A percentile compares a stretch with the other conserved stretches of the same genome.
Conservation (phyloP, 768 basidiomycete species). For the Auriscalpium microsporum region DNA sequence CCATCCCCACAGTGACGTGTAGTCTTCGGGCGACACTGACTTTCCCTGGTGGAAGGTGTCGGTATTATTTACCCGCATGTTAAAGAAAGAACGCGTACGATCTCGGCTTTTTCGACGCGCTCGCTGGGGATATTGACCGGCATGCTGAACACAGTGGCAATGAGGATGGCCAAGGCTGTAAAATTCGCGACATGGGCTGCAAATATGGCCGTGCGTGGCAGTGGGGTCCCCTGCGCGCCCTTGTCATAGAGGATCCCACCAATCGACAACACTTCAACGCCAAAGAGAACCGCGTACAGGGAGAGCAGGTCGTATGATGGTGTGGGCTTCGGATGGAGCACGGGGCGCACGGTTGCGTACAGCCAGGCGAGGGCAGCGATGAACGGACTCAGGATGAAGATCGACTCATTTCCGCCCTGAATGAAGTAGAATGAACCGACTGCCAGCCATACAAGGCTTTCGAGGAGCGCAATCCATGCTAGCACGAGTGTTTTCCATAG, state of each 20-base stretch:
- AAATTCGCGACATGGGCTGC: slow-evolving; percentile 33
- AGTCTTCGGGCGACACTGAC: slow-evolving; percentile 54
- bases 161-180: slow-evolving; percentile 30
- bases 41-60: slow-evolving; percentile 31
- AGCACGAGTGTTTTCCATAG: slow-evolving; percentile 54
- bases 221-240: slow-evolving; percentile 32
- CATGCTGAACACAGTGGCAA: slow-evolving; percentile 48
- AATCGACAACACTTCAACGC: slow-evolving; percentile 38
- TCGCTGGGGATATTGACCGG: slow-evolving; percentile 56
- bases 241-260: slow-evolving; percentile 49
- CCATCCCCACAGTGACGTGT: slow-evolving; percentile 55
- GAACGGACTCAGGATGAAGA: slow-evolving; percentile 34
- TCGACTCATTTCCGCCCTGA: slow-evolving; percentile 23
- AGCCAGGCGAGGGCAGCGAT: slow-evolving; percentile 54
- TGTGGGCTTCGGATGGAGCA: slow-evolving; percentile 45
- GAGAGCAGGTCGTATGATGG: slow-evolving; percentile 56
- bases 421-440: slow-evolving; percentile 44
- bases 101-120: slow-evolving; percentile 42
- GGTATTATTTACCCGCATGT: not conserved
- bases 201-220: slow-evolving; percentile 28
- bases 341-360: slow-evolving; percentile 51
- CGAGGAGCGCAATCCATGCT: slow-evolving; percentile 41
- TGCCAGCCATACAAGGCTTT: slow-evolving; percentile 49
- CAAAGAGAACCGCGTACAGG: slow-evolving; percentile 46
- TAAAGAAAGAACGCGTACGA: slow-evolving; percentile 31